Evolutionary conservation across 140 eudicot species (phyloP).

Genomic region (Flaveria floridana): DNA sequence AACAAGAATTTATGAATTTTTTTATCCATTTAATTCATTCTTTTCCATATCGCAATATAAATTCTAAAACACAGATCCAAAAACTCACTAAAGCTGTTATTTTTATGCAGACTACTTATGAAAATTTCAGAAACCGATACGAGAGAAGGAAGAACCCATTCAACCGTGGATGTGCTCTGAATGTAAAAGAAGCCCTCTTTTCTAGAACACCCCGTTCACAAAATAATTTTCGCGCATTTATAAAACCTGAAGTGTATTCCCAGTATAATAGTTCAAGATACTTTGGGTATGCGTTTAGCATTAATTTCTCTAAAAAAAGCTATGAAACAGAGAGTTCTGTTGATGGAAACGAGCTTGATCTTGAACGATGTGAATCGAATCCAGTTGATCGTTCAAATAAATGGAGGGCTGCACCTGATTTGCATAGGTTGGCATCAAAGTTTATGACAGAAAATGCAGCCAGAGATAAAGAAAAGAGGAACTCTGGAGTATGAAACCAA

Average conservation of each 20-base stretch:
- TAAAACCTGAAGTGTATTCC: slow-evolving; percentile 35
- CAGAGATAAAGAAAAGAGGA: slow-evolving; percentile 25
- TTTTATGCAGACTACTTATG: slow-evolving; percentile 58
- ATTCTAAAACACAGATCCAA: not conserved
- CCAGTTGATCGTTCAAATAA: slow-evolving; percentile 30
- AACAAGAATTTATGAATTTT: not conserved
- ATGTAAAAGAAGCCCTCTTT: slow-evolving; percentile 44
- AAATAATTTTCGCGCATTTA: slow-evolving; percentile 40
- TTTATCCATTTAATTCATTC: not conserved
- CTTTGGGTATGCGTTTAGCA: slow-evolving; percentile 30
- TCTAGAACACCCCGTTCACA: slow-evolving; percentile 46
- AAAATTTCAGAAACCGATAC: slow-evolving; percentile 49
- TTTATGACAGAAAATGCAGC: slow-evolving; percentile 27
- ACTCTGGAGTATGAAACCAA: slow-evolving; percentile 12
- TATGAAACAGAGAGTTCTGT: slow-evolving; percentile 39
- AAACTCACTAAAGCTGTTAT: not conserved
- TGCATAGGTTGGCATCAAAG: slow-evolving; percentile 43
- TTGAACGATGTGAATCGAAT: slow-evolving; percentile 39
- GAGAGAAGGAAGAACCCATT: slow-evolving; percentile 54
- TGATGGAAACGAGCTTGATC: slow-evolving; percentile 33
- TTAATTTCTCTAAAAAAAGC: slow-evolving; percentile 36
- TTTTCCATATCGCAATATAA: not conserved
- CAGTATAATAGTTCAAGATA: slow-evolving; percentile 29
- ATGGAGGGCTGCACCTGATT: slow-evolving; percentile 33
- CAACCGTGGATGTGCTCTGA: slow-evolving; percentile 47